Conservation (phyloP, 768 basidiomycete species). For the Tricholoma hemisulphureum region DNA sequence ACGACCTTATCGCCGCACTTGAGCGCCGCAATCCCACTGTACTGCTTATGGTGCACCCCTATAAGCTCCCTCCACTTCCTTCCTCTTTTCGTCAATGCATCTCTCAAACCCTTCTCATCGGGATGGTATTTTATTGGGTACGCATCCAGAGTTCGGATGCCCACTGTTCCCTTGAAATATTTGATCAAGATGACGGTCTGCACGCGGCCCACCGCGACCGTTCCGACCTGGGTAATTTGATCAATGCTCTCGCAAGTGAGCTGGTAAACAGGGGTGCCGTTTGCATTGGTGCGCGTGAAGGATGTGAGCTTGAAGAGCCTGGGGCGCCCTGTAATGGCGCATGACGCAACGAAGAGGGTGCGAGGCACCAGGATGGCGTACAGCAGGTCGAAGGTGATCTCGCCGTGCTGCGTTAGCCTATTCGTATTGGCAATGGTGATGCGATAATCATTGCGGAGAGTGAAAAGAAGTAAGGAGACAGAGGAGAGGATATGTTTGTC, state of each 20-base stretch:
- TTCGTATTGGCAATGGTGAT: slow-evolving; percentile 45
- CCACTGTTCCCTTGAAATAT: slow-evolving; percentile 47
- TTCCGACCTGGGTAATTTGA: slow-evolving; percentile 38
- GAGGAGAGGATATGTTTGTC: slow-evolving; percentile 45
- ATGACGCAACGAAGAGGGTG: slow-evolving; percentile 48
- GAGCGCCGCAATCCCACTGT: slow-evolving; percentile 49
- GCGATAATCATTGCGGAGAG: slow-evolving; percentile 49
- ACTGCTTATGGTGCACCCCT: slow-evolving; percentile 57
- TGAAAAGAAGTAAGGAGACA: slow-evolving; percentile 48
- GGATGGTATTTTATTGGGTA: slow-evolving; percentile 55
- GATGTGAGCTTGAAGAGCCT: slow-evolving; percentile 48
- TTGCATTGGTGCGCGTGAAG: slow-evolving; percentile 35
- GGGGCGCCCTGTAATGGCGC: slow-evolving; percentile 52
- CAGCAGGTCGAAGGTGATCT: slow-evolving; percentile 58
- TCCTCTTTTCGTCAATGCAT: slow-evolving; percentile 45
- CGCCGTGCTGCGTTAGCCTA: slow-evolving; percentile 49
- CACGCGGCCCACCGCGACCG: slow-evolving; percentile 41
- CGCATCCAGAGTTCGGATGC: slow-evolving; percentile 48
- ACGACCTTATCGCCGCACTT: slow-evolving; percentile 34
- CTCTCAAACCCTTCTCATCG: slow-evolving; percentile 40
- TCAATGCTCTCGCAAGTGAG: slow-evolving; percentile 53
- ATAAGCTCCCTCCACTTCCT: slow-evolving; percentile 54
- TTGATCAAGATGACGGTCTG: slow-evolving; percentile 39
- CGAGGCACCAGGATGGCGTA: slow-evolving; percentile 56
- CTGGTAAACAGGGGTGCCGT: slow-evolving; percentile 40